Base-by-base conservation (phyloP, 75 land plant species). In the Pinus taeda region DNA sequence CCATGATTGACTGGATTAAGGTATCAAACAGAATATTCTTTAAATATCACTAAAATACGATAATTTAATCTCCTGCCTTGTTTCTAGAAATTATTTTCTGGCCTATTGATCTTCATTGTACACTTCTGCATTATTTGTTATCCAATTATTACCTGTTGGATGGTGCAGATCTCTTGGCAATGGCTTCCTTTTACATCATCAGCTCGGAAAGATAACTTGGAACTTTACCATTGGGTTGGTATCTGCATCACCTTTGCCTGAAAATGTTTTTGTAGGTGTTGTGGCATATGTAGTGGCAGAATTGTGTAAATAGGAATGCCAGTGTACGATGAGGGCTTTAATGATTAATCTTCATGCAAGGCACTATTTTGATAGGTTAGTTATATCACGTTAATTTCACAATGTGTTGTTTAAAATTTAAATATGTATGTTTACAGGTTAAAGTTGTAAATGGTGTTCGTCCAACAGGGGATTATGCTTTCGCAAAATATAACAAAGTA, bases 401-500 rank as follows among this genome's bases (percentile, higher is more conserved):
- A 13, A 12, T 29, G 12, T 21, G 9, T 69, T 65, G 36, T 65
- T 69, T 22, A 69, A 42, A 69, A 18, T 65, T 69, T 22, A 69
- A 42, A 69, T 69, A 42, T 69, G 24, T 59, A 58, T 56, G 12
- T 56, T 81, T 60, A 57, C 88, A 96, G 98, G 97, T 90, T 0
- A 89, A 91, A 83, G 88, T 94, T 76, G 94, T 89, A 55, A 96
- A 96, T 89, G 91, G 88, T 39, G 86, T 89, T 63, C 86, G 89
- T 29, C 98, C 97, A 36, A 87, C 93, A 24, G 98, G 95, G 72
- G 98, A 94, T 67, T 96, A 96, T 74, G 81, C 90, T 13, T 96
- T 96, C 82, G 98, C 97, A 4, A 96, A 95, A 76, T 96, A 89
- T 74, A 96, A 96, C 83, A 96, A 94, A 93, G 98, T 93, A 83